Conservation (phyloP, 2,329 filamentous ascomycete genomes). For the Aspergillus hortae region DNA sequence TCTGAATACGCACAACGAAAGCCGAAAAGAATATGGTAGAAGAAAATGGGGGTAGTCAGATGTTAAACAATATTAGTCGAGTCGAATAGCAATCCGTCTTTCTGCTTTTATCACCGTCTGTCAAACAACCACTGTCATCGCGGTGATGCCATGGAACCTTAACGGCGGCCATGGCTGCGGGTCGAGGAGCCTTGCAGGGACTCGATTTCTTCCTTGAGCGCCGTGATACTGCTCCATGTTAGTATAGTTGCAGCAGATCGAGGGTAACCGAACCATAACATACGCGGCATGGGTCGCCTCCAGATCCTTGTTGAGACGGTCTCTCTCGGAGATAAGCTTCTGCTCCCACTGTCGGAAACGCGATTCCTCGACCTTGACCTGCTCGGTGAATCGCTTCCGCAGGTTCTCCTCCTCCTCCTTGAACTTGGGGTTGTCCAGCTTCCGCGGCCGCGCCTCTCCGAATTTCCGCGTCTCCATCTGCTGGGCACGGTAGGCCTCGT, state of each 20-base stretch:
- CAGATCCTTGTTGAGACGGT: conserved; percentile 99
- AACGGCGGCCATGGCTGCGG: conserved; percentile 89
- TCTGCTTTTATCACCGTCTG: conserved; percentile 24
- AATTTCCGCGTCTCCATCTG: conserved; percentile 99
- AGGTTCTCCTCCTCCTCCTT: conserved; percentile 99
- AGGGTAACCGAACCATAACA: conserved; percentile 18
- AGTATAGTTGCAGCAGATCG: conserved; percentile 16
- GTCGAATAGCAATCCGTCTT: conserved; percentile 21
- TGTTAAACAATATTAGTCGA: conserved; percentile 31
- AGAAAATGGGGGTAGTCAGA: conserved; percentile 32
- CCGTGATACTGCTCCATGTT: conserved; percentile 44
- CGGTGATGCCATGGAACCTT: conserved; percentile 35
- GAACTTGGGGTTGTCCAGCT: conserved; percentile 99
- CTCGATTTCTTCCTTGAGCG: conserved; percentile 81
- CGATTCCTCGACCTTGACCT: conserved; percentile 99
- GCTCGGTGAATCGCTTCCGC: conserved; percentile 98
- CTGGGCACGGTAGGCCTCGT: conserved; percentile 97
- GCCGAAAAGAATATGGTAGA: conserved; percentile 26
- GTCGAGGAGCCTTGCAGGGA: conserved; percentile 85
- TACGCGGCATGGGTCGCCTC: conserved; percentile 88
- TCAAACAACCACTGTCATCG: conserved; percentile 19
- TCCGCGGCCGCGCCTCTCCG: conserved; percentile 91
- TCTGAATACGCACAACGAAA: conserved; percentile 27
- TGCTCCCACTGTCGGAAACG: conserved; percentile 99
- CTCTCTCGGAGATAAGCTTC: conserved; percentile 98